A percentile compares a stretch with the other conserved stretches of the same genome.
These are phyloP conservation scores for Tylopilus felleus DNA, from an alignment of 768 basidiomycete genomes.

Conservation along the genomic window DNA sequence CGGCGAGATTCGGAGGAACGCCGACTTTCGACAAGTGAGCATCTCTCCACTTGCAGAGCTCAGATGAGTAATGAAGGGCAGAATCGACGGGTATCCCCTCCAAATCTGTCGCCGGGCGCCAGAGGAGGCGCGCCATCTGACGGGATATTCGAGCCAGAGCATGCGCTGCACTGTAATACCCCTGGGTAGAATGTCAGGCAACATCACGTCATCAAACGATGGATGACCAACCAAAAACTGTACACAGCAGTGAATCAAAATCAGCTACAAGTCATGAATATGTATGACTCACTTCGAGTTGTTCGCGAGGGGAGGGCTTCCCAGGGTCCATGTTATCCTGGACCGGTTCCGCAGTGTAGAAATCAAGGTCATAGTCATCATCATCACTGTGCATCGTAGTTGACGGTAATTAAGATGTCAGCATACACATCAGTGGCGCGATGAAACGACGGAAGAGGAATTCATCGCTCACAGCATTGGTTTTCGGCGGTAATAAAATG, in stretches of 20 bases:
- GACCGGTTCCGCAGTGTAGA: slow-evolving; percentile 71
- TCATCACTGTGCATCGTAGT: slow-evolving; percentile 51
- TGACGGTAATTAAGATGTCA: slow-evolving; percentile 23
- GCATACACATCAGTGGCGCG: slow-evolving; percentile 7
- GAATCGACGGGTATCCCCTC: slow-evolving; percentile 73
- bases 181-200: slow-evolving; percentile 41
- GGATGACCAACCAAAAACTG: slow-evolving; percentile 64
- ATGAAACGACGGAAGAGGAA: background rate
- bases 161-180: slow-evolving; percentile 80
- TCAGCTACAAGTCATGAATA: background rate
- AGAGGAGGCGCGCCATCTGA: slow-evolving; percentile 75
- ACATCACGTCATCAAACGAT: background rate
- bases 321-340: slow-evolving; percentile 47
- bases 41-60: slow-evolving; percentile 71
- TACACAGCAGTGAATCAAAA: slow-evolving; percentile 7
- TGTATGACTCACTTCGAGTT: slow-evolving; percentile 59
- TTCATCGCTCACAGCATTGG: slow-evolving; percentile 56
- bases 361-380: slow-evolving; percentile 87
- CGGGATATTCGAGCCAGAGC: slow-evolving; percentile 82
- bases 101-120: slow-evolving; percentile 72
- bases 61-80: slow-evolving; percentile 52
- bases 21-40: slow-evolving; percentile 75
- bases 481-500: slow-evolving; percentile 82
- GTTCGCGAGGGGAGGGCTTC: slow-evolving; percentile 68
- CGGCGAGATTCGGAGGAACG: slow-evolving; percentile 80